Conservation (phyloP, 768 basidiomycete genomes). For the Boletales sp. region DNA sequence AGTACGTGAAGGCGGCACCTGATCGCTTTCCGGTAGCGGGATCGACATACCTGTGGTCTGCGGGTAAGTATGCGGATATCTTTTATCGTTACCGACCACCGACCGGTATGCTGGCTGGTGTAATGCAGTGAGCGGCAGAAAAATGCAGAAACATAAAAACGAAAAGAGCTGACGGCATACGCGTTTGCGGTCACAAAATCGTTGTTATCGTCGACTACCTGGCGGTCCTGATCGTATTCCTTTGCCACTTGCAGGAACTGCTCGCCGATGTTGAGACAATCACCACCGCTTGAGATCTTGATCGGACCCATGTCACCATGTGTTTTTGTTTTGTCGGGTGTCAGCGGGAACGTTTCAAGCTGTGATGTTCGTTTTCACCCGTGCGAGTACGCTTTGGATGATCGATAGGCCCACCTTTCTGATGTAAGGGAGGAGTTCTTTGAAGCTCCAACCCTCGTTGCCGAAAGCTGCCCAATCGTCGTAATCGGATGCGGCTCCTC, state of each 20-base stretch:
- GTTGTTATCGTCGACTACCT: conserved; percentile 44
- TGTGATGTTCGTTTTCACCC: neutral
- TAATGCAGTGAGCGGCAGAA: neutral
- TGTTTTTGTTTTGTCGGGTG: conserved; percentile 14
- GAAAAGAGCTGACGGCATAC: conserved; percentile 16
- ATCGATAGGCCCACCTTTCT: conserved; percentile 13
- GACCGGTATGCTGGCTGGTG: conserved; percentile 16
- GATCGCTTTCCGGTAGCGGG: conserved; percentile 33
- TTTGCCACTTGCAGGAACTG: conserved; percentile 46
- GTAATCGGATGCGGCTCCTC: conserved; percentile 25
- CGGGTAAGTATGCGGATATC: neutral
- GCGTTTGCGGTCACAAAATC: conserved; percentile 32
- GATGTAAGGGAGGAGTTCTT: conserved; percentile 23
- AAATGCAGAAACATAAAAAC: neutral
- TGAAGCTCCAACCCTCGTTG: conserved; percentile 25
- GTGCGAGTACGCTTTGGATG: neutral
- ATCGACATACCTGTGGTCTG: conserved; percentile 48
- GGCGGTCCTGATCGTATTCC: conserved; percentile 46
- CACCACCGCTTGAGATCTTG: conserved; percentile 15
- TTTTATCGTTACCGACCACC: neutral
- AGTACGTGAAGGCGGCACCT: conserved; percentile 33
- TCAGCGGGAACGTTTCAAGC: conserved; percentile 34
- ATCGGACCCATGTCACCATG: conserved; percentile 37
- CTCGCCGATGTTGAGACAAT: conserved; percentile 20
- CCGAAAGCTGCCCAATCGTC: conserved; percentile 23